Percentiles rank a stretch among this genome's conserved stretches.
Evolutionary conservation across 441 rosid genomes (phyloP).

Genomic region (Capsella rubella): DNA sequence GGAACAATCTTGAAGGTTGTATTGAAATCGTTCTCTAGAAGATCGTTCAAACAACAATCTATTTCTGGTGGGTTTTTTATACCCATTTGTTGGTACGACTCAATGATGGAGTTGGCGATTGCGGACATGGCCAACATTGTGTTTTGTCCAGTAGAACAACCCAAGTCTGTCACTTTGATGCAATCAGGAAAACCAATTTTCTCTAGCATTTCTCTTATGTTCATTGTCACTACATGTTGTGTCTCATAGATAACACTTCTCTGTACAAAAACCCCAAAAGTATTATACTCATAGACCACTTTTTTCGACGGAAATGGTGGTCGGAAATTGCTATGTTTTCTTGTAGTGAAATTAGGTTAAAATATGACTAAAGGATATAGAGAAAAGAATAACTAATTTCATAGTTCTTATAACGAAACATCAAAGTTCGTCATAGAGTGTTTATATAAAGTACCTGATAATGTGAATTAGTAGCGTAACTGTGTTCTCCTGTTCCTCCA

Average conservation of each 20-base stretch:
- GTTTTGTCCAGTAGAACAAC: constrained; percentile 42
- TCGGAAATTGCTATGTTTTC: no score
- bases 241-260: constrained; percentile 4
- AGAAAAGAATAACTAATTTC: no score
- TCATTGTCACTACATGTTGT: not conserved
- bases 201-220: constrained; percentile 19
- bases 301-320: no score
- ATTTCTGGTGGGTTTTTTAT: constrained; percentile 34
- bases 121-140: constrained; percentile 24
- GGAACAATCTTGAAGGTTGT: constrained; percentile 45
- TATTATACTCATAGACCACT: not conserved
- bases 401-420: not conserved
- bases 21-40: constrained; percentile 60
- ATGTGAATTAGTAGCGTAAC: constrained; percentile 33
- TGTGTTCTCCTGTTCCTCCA: constrained; percentile 34
- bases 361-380: no score
- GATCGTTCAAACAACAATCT: constrained; percentile 55
- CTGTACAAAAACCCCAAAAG: constrained; percentile 1
- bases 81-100: not conserved
- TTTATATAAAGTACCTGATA: constrained; percentile 22
- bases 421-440: not conserved
- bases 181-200: not conserved
- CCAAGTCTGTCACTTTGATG: constrained; percentile 40
- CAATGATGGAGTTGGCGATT: constrained; percentile 25
- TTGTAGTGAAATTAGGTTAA: no score